A percentile compares a stretch with the other conserved stretches of the same genome.
Conservation (phyloP, 345 rosid genomes). For the Eucalyptus pauciflora region DNA sequence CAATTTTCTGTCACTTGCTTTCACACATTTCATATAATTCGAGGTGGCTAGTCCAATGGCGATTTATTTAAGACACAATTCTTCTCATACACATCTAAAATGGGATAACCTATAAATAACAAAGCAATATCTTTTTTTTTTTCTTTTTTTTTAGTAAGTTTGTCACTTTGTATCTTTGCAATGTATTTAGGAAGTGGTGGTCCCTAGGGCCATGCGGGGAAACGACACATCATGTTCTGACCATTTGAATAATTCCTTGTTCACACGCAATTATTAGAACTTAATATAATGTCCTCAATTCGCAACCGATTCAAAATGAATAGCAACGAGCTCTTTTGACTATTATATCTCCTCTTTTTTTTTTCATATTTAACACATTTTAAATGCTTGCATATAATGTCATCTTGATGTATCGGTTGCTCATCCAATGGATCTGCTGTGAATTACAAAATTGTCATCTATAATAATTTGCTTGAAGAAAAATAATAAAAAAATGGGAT, state of each 20-base stretch:
- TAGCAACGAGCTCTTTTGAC: background rate
- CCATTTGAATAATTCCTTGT: background rate
- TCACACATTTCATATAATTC: background rate
- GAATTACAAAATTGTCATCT: background rate
- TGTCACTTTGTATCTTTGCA: background rate
- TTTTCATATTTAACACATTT: background rate
- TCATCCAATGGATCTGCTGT: background rate
- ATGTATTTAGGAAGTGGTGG: background rate
- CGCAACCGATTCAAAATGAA: background rate
- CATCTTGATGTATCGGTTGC: background rate
- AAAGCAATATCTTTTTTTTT: background rate
- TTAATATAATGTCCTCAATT: background rate
- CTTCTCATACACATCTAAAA: background rate
- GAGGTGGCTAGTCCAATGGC: background rate
- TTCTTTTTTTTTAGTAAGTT: background rate
- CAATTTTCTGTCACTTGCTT: background rate
- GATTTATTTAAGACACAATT: background rate
- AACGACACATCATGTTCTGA: background rate
- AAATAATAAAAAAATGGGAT: background rate
- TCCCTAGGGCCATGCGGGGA: background rate
- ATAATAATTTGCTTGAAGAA: background rate
- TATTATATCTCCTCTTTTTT: background rate
- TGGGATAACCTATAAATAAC: background rate
- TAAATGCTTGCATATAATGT: background rate
- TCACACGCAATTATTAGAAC: background rate